A percentile compares a stretch with the other conserved stretches of the same genome.
These are phyloP conservation scores for Deuterostichococcus epilithicus DNA, from an alignment of 139 green algal genomes.

Conservation along the genomic window DNA sequence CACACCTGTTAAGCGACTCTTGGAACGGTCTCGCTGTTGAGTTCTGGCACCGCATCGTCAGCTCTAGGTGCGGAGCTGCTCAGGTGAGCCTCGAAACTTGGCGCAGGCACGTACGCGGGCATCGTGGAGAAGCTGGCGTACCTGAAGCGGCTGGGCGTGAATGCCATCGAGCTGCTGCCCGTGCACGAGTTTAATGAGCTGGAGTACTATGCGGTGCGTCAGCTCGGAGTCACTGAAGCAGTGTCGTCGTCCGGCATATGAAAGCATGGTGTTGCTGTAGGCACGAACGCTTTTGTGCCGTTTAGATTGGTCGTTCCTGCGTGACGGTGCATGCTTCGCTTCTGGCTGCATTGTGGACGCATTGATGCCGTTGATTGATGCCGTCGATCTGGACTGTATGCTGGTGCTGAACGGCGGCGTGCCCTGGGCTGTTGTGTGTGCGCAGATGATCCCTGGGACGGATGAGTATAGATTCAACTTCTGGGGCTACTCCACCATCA, in stretches of 20 bases:
- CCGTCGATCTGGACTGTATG: neutral
- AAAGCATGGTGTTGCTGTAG: neutral
- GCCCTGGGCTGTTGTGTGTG: neutral
- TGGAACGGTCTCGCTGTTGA: too few relatives aligned
- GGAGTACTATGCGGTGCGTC: conserved; percentile 88
- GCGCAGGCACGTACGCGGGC: conserved; percentile 80
- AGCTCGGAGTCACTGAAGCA: too few relatives aligned
- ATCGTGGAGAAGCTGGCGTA: conserved; percentile 88
- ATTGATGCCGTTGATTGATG: neutral
- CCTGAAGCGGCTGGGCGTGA: conserved; percentile 88
- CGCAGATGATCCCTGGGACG: conserved; percentile 36
- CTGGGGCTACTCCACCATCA: conserved; percentile 97
- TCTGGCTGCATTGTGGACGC: neutral
- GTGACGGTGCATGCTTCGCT: neutral
- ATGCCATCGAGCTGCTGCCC: conserved; percentile 94
- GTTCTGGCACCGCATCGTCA: neutral
- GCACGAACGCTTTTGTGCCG: neutral
- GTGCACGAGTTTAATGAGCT: conserved; percentile 98
- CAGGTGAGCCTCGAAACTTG: neutral
- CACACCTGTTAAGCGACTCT: neutral
- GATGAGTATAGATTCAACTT: conserved; percentile 82
- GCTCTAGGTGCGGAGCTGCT: neutral
- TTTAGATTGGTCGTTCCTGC: neutral
- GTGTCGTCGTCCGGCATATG: neutral
- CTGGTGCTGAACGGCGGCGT: neutral